Base-by-base conservation (phyloP, 2,329 filamentous ascomycete species). In the Davidsoniella eucalypti region DNA sequence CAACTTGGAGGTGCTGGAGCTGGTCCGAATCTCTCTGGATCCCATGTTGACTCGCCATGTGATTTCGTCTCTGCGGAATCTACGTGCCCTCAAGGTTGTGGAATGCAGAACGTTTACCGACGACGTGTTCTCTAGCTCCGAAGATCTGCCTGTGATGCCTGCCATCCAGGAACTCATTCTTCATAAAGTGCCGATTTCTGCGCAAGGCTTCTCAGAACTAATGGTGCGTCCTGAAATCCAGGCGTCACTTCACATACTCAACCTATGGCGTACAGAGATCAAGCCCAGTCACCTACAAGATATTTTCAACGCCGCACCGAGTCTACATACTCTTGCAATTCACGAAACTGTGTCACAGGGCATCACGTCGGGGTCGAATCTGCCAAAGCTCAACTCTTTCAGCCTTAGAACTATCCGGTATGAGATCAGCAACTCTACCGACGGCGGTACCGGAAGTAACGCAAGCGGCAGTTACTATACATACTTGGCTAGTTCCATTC, bases 401-500 rank as follows among this genome's bases (percentile, higher is more conserved):
- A 80, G 80, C 14, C 73, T 96, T 17, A 68, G 71, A 56, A 82
- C 77, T 2, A 68, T 96, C 12, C 82, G 90, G 57, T 95, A 81
- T 61, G 90, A 95, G 64, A 84, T 96, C 61, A 82, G 77, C 9
- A 72, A 78, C 2, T 69, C 69, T 8, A 66, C 75, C 0, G 63
- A 69, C 3, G 67, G 75, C 0, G 75, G 78, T 18, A 71, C 79
- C 9, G 82, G 77, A 54, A 66, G 70, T 7, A 69, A 65, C 54
- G 67, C 73, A 21, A 73, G 73, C 0, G 64, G 69, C 8, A 73
- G 73, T 16, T 93, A 94, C 67, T 94, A 95, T 64, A 76, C 78
- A 54, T 94, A 94, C 64, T 76, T 96, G 17, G 80, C 86, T 23
- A 76, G 76, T n/a, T 94, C 86, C 0, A 75, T 96, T 29, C 76